Evolutionary conservation across 768 basidiomycete species (phyloP).

Genomic region (Peribolospora baueri): DNA sequence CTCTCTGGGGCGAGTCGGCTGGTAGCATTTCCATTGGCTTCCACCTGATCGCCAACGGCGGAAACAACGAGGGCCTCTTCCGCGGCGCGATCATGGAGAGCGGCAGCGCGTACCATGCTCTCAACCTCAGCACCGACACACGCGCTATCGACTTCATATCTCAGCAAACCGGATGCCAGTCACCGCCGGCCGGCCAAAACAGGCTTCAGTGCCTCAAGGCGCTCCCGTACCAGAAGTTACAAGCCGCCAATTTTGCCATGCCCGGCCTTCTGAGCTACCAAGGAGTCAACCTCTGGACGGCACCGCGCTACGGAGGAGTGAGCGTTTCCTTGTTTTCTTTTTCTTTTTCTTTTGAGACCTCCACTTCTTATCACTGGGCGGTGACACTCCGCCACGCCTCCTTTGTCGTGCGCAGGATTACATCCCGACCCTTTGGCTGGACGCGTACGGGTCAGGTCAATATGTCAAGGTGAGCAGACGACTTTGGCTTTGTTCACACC

Average conservation of each 20-base stretch:
- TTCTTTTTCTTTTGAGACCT: too few relatives aligned
- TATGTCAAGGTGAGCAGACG: too few relatives aligned
- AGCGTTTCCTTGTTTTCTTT: too few relatives aligned
- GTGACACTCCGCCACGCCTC: too few relatives aligned
- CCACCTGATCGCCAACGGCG: constrained; percentile 6
- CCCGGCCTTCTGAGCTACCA: not conserved
- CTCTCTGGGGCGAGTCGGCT: not conserved
- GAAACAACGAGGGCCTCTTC: constrained; percentile 7
- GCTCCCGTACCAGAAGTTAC: not conserved
- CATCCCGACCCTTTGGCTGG: too few relatives aligned
- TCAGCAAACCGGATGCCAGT: constrained; percentile 1
- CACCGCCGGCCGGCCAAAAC: not conserved
- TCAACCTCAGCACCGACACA: not conserved
- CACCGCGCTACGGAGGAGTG: too few relatives aligned
- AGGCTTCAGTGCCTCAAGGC: constrained; percentile 2
- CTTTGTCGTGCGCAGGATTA: too few relatives aligned
- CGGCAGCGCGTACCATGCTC: constrained; percentile 1
- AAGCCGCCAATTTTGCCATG: not conserved
- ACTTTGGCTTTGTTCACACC: too few relatives aligned
- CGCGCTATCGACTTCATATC: not conserved
- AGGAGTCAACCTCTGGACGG: not conserved
- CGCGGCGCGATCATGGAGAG: constrained; percentile 7
- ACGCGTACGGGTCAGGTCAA: too few relatives aligned
- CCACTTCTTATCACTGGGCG: too few relatives aligned
- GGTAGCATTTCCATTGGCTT: constrained; percentile 1